Conservation (phyloP, 305 asterid genomes). For the Fraxinus sp. region DNA sequence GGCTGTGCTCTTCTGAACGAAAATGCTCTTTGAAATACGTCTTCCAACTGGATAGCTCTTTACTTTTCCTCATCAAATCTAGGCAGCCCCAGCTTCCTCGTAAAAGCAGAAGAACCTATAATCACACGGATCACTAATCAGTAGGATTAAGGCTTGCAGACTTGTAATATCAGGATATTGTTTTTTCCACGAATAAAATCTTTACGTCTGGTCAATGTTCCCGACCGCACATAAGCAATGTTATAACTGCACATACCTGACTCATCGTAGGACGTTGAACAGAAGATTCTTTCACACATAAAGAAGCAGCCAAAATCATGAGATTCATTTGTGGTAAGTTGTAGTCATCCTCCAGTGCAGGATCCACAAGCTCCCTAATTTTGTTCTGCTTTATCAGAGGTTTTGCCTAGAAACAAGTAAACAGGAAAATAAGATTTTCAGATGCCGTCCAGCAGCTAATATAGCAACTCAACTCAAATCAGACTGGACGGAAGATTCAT, state of each 20-base stretch:
- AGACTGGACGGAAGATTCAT: conserved; percentile 14
- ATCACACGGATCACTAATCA: neutral
- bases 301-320: conserved; percentile 62
- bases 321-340: conserved; percentile 61
- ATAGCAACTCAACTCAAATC: neutral
- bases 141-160: neutral
- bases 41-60: conserved; percentile 75
- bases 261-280: conserved; percentile 71
- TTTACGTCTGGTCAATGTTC: neutral
- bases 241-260: conserved; percentile 42
- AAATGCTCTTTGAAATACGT: conserved; percentile 74
- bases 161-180: neutral
- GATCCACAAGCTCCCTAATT: conserved; percentile 68
- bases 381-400: conserved; percentile 75
- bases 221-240: neutral
- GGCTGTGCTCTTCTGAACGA: conserved; percentile 53
- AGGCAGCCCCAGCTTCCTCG: conserved; percentile 76
- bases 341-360: conserved; percentile 51
- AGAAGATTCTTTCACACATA: conserved; percentile 75
- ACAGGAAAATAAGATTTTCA: neutral
- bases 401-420: conserved; percentile 50
- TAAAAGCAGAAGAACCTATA: conserved; percentile 66
- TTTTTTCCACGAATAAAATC: neutral
- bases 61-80: conserved; percentile 56
- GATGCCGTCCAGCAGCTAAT: neutral